These are phyloP conservation scores for Phytopythium chamaehyphon DNA, from an alignment of 352 stramenopile genomes.

Conservation along the genomic window DNA sequence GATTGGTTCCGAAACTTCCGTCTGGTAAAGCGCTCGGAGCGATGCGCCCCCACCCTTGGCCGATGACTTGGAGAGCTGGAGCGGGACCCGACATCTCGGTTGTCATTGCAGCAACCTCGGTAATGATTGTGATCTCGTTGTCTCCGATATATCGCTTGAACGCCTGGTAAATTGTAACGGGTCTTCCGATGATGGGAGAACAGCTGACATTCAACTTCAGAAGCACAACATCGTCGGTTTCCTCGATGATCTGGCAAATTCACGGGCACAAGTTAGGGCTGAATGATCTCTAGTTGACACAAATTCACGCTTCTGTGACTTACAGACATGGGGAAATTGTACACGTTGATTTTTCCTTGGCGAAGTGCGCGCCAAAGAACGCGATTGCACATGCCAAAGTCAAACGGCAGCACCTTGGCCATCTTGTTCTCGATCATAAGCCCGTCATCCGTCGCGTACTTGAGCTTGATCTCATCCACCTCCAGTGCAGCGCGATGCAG, in stretches of 20 bases:
- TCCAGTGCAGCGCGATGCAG: neutral
- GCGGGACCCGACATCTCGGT: neutral
- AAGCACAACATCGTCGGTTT: neutral
- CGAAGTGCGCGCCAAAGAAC: neutral
- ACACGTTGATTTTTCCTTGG: neutral
- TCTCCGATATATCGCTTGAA: neutral
- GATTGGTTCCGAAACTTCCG: neutral
- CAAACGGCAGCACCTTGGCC: conserved; percentile 3
- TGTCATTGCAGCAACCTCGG: neutral
- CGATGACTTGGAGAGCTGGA: neutral
- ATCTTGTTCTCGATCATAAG: conserved; percentile 1
- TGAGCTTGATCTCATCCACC: neutral
- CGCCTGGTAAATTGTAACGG: neutral
- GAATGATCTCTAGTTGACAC: no score
- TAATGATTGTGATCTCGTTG: neutral
- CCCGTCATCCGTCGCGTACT: neutral
- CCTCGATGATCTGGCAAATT: neutral
- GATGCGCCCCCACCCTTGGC: neutral
- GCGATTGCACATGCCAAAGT: neutral
- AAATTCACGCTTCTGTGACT: neutral
- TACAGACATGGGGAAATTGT: neutral
- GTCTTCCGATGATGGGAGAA: neutral
- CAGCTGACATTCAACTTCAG: neutral
- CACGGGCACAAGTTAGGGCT: neutral
- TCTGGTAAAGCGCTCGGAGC: neutral